Conservation (phyloP, 495 filamentous ascomycete species). For the Aspergillus diversus region DNA sequence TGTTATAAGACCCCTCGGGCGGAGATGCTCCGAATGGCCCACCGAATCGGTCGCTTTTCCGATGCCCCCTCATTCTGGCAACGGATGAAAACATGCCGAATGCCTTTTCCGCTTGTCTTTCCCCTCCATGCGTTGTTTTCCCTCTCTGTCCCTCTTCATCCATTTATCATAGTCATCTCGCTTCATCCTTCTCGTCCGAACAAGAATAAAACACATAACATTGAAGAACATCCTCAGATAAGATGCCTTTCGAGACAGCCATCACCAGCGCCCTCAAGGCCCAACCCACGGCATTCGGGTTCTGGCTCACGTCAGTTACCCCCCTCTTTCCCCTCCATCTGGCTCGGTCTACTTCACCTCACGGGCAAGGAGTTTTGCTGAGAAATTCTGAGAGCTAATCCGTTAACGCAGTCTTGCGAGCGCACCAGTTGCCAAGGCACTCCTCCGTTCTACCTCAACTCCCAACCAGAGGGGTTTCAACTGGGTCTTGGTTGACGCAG, state of each 20-base stretch:
- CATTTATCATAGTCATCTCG: too few relatives aligned
- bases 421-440: slow-evolving; percentile 38
- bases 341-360: not conserved
- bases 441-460: slow-evolving; percentile 37
- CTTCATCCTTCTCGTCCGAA: too few relatives aligned
- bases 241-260: slow-evolving; percentile 33
- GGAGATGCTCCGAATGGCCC: too few relatives aligned
- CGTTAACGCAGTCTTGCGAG: slow-evolving; percentile 34
- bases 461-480: slow-evolving; percentile 31
- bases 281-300: slow-evolving; percentile 32
- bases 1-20: too few relatives aligned
- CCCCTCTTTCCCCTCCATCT: not conserved
- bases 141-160: too few relatives aligned
- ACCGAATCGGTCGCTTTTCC: too few relatives aligned
- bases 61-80: too few relatives aligned
- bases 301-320: slow-evolving; percentile 43
- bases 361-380: not conserved
- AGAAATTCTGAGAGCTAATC: not conserved
- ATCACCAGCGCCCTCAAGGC: slow-evolving; percentile 26
- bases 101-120: too few relatives aligned
- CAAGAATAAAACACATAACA: too few relatives aligned
- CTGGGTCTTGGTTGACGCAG: slow-evolving; percentile 80
- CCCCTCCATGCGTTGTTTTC: too few relatives aligned
- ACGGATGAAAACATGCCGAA: too few relatives aligned
- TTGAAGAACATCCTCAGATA: too few relatives aligned